Evolutionary conservation across 441 rosid genomes (phyloP).

Genomic region (Croton laevigatus): DNA sequence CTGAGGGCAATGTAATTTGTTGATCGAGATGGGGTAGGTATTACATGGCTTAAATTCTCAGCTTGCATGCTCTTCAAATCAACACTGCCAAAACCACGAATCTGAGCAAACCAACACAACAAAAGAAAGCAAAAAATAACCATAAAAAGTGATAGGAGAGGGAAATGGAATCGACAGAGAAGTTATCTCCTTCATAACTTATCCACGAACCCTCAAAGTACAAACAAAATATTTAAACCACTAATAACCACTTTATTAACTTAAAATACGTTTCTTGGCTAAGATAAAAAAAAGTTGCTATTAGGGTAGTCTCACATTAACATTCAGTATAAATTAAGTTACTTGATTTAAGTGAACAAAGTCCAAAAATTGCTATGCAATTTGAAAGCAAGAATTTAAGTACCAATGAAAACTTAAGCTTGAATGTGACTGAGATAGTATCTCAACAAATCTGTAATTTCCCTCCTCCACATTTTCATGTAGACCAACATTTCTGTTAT

Average conservation of each 20-base stretch:
- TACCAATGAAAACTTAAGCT: background rate
- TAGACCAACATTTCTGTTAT: background rate
- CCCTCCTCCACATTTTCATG: background rate
- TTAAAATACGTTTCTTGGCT: background rate
- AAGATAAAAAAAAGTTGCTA: background rate
- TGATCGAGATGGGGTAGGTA: conserved; percentile 85
- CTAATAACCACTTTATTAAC: background rate
- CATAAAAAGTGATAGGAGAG: conserved; percentile 21
- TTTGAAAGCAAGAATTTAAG: background rate
- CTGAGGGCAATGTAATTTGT: conserved; percentile 83
- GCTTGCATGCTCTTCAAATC: conserved; percentile 95
- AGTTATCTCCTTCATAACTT: background rate
- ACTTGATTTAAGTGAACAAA: background rate
- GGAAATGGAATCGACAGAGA: conserved; percentile 6
- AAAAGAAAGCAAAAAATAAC: conserved; percentile 25
- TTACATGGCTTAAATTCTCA: conserved; percentile 71
- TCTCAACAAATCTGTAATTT: background rate
- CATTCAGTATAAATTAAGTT: background rate
- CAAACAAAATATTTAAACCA: background rate
- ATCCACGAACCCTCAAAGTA: background rate
- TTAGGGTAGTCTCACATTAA: conserved; percentile 1
- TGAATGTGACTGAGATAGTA: background rate
- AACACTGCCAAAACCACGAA: conserved; percentile 92
- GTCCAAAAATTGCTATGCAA: background rate
- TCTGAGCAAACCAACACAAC: conserved; percentile 56